Percentiles rank a stretch among this genome's conserved stretches.
phyloP scores from a whole-genome alignment of 2,329 filamentous ascomycete genomes.

The Penicillium sp. region DNA sequence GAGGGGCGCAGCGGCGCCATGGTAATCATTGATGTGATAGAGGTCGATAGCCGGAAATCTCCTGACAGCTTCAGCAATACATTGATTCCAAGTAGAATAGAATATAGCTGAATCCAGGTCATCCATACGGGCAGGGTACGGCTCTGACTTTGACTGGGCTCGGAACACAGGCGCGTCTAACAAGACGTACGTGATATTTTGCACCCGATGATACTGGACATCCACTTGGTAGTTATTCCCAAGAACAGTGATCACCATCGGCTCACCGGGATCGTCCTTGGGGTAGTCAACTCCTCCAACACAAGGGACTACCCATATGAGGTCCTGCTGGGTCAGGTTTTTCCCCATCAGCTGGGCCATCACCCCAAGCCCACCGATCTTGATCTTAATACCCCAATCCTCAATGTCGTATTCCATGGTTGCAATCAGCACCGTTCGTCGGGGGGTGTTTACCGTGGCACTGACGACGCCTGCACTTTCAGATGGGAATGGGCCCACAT shows the following conservation, averaged over 20 bases:
- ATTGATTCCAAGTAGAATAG: constrained; percentile 70
- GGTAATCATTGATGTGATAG: constrained; percentile 68
- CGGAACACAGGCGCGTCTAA: constrained; percentile 68
- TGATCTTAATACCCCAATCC: constrained; percentile 69
- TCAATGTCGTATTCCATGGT: constrained; percentile 73
- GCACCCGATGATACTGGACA: constrained; percentile 62
- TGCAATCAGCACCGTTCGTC: constrained; percentile 62
- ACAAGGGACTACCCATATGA: constrained; percentile 64
- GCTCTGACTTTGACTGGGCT: constrained; percentile 62
- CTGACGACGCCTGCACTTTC: constrained; percentile 29
- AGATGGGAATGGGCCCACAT: constrained; percentile 31
- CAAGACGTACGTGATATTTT: constrained; percentile 68
- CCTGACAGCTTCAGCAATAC: constrained; percentile 63
- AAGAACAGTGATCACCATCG: constrained; percentile 63
- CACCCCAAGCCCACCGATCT: constrained; percentile 68
- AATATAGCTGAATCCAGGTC: constrained; percentile 66
- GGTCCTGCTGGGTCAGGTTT: constrained; percentile 62
- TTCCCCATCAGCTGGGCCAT: constrained; percentile 71
- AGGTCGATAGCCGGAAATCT: constrained; percentile 64
- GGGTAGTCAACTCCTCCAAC: constrained; percentile 67
- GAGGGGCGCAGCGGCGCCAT: constrained; percentile 62
- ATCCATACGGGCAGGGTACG: constrained; percentile 68
- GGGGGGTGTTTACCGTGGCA: constrained; percentile 29
- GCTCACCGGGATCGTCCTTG: constrained; percentile 57
- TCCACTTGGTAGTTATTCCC: constrained; percentile 61